Evolutionary conservation across 2,329 filamentous ascomycete species (phyloP).

Genomic region (Epichloe brachyelytri): DNA sequence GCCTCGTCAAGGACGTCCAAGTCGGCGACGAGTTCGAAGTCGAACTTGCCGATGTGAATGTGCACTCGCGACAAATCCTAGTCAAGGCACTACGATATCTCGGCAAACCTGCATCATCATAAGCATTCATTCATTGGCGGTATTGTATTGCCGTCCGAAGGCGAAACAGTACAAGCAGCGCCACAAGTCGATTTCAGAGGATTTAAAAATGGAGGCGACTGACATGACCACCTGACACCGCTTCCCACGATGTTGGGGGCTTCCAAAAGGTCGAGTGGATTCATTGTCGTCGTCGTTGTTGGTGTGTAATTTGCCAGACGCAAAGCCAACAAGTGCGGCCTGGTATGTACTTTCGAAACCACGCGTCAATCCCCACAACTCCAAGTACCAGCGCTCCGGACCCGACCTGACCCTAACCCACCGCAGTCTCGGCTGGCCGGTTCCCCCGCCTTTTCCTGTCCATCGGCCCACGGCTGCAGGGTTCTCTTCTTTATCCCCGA

Average conservation of each 20-base stretch:
- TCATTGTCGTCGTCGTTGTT: too few species aligned
- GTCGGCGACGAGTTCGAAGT: constrained; percentile 43
- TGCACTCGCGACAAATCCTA: constrained; percentile 30
- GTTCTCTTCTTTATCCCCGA: too few species aligned
- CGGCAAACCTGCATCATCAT: constrained; percentile 1
- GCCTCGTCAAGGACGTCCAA: constrained; percentile 29
- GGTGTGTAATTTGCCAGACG: too few species aligned
- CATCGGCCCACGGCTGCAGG: too few species aligned
- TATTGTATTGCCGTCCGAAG: not conserved
- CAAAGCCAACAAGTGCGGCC: too few species aligned
- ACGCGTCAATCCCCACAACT: too few species aligned
- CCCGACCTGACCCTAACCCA: too few species aligned
- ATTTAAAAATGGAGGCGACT: not conserved
- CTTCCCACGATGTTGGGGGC: not conserved
- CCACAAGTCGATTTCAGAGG: not conserved
- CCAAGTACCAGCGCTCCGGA: too few species aligned
- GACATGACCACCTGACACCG: not conserved
- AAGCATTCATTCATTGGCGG: not conserved
- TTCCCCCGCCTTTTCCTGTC: too few species aligned
- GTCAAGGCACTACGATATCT: constrained; percentile 31
- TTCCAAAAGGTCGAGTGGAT: too few species aligned
- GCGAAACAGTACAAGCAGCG: not conserved
- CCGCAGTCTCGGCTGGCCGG: too few species aligned
- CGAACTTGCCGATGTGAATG: constrained; percentile 39
- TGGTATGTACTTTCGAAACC: too few species aligned